Conservation (phyloP, 2,329 filamentous ascomycete species). For the Calonectria pseudoturangicola region DNA sequence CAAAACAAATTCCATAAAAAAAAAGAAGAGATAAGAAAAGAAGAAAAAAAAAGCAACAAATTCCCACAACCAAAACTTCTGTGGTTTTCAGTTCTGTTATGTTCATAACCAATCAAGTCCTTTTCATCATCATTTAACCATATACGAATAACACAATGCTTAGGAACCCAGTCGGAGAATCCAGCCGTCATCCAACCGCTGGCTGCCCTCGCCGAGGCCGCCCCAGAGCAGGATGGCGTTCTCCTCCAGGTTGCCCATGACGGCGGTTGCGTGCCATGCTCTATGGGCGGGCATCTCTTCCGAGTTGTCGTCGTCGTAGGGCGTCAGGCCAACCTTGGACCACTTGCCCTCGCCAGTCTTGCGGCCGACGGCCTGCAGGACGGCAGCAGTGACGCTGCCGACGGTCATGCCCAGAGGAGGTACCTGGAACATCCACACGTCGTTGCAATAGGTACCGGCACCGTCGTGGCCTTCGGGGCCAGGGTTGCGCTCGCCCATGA, state of each 20-base stretch:
- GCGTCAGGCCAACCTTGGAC: slow-evolving; percentile 67
- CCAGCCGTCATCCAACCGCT: slow-evolving; percentile 77
- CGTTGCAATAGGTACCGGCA: slow-evolving; percentile 73
- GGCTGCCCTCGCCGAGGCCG: slow-evolving; percentile 71
- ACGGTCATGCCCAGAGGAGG: slow-evolving; percentile 72
- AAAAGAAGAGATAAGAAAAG: not conserved
- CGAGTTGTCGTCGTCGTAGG: slow-evolving; percentile 72
- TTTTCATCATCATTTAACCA: slow-evolving; percentile 38
- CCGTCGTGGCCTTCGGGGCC: slow-evolving; percentile 69
- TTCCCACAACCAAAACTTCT: slow-evolving; percentile 16
- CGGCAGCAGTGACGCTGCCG: slow-evolving; percentile 74
- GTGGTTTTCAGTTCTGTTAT: slow-evolving; percentile 5
- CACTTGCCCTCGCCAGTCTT: slow-evolving; percentile 76
- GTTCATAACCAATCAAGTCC: slow-evolving; percentile 30
- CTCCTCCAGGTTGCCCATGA: slow-evolving; percentile 76
- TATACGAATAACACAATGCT: slow-evolving; percentile 36
- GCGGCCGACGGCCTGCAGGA: slow-evolving; percentile 71
- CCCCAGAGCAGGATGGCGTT: slow-evolving; percentile 77
- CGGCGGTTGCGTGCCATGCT: slow-evolving; percentile 75
- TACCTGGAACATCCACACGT: slow-evolving; percentile 80
- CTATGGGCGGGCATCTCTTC: slow-evolving; percentile 70
- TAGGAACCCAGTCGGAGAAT: slow-evolving; percentile 71
- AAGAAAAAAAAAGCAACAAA: not conserved
- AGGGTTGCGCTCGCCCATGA: slow-evolving; percentile 74
- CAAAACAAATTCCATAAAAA: slow-evolving; percentile 38